Conservation (phyloP, 352 stramenopile species). For the Pythium vanterpoolii region DNA sequence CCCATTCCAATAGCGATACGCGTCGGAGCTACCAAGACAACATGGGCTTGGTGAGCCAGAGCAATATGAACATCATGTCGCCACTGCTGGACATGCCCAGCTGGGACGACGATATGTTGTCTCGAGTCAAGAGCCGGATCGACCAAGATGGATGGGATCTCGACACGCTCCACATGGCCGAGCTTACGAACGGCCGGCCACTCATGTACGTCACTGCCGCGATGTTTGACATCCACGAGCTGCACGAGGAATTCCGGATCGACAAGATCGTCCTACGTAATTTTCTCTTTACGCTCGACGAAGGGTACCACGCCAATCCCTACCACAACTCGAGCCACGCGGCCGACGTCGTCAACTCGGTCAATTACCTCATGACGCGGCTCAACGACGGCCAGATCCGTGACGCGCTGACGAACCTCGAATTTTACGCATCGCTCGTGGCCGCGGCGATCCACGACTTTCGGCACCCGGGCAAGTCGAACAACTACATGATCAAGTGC, state of each 20-base stretch:
- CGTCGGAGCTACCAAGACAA: slow-evolving; percentile 56
- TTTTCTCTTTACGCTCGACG: slow-evolving; percentile 74
- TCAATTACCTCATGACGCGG: slow-evolving; percentile 74
- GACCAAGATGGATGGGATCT: slow-evolving; percentile 69
- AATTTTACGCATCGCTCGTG: slow-evolving; percentile 77
- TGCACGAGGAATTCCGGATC: slow-evolving; percentile 76
- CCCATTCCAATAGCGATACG: slow-evolving; percentile 66
- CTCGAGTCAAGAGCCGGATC: slow-evolving; percentile 47
- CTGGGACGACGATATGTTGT: slow-evolving; percentile 52
- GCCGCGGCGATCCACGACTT: slow-evolving; percentile 86
- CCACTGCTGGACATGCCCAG: slow-evolving; percentile 53
- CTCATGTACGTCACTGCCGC: slow-evolving; percentile 80
- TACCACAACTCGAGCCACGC: slow-evolving; percentile 82
- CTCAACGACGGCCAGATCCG: slow-evolving; percentile 69
- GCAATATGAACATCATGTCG: slow-evolving; percentile 25
- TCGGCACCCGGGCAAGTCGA: slow-evolving; percentile 77
- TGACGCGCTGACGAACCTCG: slow-evolving; percentile 69
- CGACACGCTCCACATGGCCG: slow-evolving; percentile 66
- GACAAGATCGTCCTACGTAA: slow-evolving; percentile 72
- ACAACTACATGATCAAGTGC: slow-evolving; percentile 83
- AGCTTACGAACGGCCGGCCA: slow-evolving; percentile 56
- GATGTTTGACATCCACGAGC: slow-evolving; percentile 75
- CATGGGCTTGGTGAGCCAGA: slow-evolving; percentile 25
- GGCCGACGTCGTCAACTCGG: slow-evolving; percentile 79
- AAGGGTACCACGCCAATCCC: slow-evolving; percentile 70